These are phyloP conservation scores for Salix udensis DNA, from an alignment of 345 rosid species.

Conservation along the genomic window DNA sequence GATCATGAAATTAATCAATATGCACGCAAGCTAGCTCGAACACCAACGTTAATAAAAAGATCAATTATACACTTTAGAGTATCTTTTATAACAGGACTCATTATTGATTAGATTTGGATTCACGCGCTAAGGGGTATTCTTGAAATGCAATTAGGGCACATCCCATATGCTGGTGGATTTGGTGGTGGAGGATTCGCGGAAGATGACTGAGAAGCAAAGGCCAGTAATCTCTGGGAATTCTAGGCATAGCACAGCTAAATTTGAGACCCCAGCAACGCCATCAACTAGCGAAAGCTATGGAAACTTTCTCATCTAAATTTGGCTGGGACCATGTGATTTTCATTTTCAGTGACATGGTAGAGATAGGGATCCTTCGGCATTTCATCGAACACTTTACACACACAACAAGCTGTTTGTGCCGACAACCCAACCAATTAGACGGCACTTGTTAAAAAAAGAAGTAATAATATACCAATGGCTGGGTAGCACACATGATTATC, in stretches of 20 bases:
- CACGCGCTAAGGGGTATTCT: neutral
- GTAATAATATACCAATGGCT: too few species aligned
- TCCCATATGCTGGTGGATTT: neutral
- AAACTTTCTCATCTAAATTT: slow-evolving; percentile 15
- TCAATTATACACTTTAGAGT: too few species aligned
- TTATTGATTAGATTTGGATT: neutral
- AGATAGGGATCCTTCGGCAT: slow-evolving; percentile 5
- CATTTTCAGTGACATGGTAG: slow-evolving; percentile 16
- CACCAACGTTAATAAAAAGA: too few species aligned
- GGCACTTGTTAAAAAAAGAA: too few species aligned
- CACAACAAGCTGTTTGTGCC: too few species aligned
- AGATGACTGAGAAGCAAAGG: neutral
- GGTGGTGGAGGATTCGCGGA: neutral
- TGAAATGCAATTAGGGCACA: neutral
- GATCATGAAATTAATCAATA: too few species aligned
- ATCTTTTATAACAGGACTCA: too few species aligned
- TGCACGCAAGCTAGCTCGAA: too few species aligned
- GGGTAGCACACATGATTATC: too few species aligned
- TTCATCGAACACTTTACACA: too few species aligned
- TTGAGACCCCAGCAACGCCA: neutral
- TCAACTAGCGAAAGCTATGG: slow-evolving; percentile 14
- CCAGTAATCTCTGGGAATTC: neutral
- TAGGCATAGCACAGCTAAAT: neutral
- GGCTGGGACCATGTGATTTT: slow-evolving; percentile 21
- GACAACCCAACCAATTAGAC: too few species aligned